Percentiles rank a stretch among this genome's conserved stretches.
Conservation (phyloP, 176 grass and related monocot genomes). For the Eragrostis nindensis region DNA sequence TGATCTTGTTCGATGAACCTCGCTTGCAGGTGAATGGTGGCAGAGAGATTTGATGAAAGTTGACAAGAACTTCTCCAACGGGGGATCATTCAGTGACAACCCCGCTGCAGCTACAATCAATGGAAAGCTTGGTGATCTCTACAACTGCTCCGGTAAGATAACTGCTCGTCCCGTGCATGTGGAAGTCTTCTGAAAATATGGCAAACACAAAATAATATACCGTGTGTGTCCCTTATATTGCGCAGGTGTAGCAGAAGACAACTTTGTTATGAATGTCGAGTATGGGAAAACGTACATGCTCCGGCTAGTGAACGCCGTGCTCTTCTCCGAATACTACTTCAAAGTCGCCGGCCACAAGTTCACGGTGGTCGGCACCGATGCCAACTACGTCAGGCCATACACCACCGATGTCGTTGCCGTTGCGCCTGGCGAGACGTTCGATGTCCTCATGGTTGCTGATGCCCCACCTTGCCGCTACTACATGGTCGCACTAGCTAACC, state of each 20-base stretch:
- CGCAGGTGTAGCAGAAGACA: too few relatives aligned
- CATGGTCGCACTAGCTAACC: not conserved
- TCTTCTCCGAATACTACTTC: conserved; percentile 5
- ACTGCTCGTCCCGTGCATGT: too few relatives aligned
- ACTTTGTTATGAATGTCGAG: not conserved
- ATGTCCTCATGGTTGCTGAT: conserved; percentile 25
- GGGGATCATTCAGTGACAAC: not conserved
- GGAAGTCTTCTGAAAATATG: too few relatives aligned
- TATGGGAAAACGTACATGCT: not conserved
- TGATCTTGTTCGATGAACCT: too few relatives aligned
- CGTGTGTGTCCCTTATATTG: not conserved
- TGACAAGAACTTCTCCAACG: not conserved
- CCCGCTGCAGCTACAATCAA: conserved; percentile 10
- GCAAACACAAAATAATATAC: too few relatives aligned
- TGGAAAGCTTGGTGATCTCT: conserved; percentile 27
- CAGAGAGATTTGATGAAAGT: not conserved
- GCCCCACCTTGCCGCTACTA: conserved; percentile 1
- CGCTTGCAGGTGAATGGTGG: too few relatives aligned
- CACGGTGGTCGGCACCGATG: not conserved
- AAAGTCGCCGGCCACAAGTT: conserved; percentile 10
- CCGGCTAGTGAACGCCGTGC: too few relatives aligned
- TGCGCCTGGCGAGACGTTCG: not conserved
- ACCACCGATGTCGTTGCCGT: conserved; percentile 2
- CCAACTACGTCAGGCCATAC: conserved; percentile 14
- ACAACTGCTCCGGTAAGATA: conserved; percentile 11